Evolutionary conservation across 1,139 yeast genomes (phyloP).

Genomic region (Saccharomycopsis hybrid): DNA sequence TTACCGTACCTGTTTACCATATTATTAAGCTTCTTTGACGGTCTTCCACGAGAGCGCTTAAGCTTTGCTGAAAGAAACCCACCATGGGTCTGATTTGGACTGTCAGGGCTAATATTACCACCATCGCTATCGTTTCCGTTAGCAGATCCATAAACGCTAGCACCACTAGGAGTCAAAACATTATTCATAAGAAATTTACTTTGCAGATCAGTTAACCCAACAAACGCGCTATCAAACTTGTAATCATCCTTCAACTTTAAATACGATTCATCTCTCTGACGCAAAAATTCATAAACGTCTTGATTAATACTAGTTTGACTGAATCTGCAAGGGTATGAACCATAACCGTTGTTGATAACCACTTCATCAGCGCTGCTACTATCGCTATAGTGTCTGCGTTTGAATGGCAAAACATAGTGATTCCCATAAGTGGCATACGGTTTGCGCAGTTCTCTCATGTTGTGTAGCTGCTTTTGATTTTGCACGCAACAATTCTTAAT

Average conservation of each 20-base stretch:
- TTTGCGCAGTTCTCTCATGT: slow-evolving; percentile 2
- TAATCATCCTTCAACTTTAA: not conserved
- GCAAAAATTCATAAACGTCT: slow-evolving; percentile 23
- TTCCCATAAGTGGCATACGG: slow-evolving; percentile 24
- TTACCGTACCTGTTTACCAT: no score
- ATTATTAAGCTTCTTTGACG: not conserved
- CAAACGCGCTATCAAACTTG: not conserved
- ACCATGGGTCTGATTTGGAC: no score
- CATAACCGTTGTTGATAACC: slow-evolving; percentile 21
- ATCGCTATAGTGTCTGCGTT: slow-evolving; percentile 1
- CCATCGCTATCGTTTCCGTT: not conserved
- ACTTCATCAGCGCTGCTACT: no score
- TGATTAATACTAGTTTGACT: slow-evolving; percentile 20
- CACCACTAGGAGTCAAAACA: not conserved
- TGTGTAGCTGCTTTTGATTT: not conserved
- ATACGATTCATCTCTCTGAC: slow-evolving; percentile 15
- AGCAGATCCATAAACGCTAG: not conserved
- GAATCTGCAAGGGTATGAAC: slow-evolving; percentile 12
- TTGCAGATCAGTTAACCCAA: not conserved
- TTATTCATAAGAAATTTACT: not conserved
- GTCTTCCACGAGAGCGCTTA: not conserved
- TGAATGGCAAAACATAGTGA: slow-evolving; percentile 17
- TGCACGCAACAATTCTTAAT: slow-evolving; percentile 26
- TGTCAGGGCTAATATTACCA: no score
- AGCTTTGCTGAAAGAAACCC: not conserved